These are phyloP conservation scores for Vitis hybrid DNA, from an alignment of 177 flowering plant genomes.

Conservation along the genomic window DNA sequence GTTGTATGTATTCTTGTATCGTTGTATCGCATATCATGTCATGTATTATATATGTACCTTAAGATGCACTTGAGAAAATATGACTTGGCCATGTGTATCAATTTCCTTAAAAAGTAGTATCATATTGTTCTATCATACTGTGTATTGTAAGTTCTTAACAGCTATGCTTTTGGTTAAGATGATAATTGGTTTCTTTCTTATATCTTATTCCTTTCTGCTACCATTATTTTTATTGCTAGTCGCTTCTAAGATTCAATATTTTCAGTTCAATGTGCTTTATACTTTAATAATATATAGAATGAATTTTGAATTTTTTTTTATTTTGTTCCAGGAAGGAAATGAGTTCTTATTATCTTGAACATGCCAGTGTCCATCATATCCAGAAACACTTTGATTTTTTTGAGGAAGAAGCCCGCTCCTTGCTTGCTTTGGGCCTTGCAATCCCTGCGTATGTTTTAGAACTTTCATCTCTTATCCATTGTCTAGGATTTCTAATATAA, in stretches of 20 bases:
- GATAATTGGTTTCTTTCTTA: no score
- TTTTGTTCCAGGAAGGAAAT: conserved; percentile 80
- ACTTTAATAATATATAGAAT: background rate
- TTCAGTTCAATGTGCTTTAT: background rate
- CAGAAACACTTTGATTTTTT: conserved; percentile 80
- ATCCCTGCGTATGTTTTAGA: conserved; percentile 80
- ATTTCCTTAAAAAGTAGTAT: no score
- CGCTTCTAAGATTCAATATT: background rate
- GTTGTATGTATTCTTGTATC: no score
- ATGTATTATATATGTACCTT: no score
- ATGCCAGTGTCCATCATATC: conserved; percentile 77
- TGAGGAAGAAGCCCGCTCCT: conserved; percentile 84
- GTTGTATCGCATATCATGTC: no score
- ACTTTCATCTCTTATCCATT: background rate
- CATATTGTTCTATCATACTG: no score
- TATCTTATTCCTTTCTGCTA: no score
- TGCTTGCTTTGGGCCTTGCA: conserved; percentile 76
- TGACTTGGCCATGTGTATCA: no score
- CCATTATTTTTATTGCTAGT: background rate
- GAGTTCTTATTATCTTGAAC: conserved; percentile 92
- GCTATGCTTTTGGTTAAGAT: no score
- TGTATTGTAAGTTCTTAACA: no score
- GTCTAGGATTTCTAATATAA: no score
- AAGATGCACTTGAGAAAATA: no score
- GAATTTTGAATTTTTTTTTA: background rate